Conservation (phyloP, 2,329 filamentous ascomycete genomes). For the Graphiopsis chlorocephala region DNA sequence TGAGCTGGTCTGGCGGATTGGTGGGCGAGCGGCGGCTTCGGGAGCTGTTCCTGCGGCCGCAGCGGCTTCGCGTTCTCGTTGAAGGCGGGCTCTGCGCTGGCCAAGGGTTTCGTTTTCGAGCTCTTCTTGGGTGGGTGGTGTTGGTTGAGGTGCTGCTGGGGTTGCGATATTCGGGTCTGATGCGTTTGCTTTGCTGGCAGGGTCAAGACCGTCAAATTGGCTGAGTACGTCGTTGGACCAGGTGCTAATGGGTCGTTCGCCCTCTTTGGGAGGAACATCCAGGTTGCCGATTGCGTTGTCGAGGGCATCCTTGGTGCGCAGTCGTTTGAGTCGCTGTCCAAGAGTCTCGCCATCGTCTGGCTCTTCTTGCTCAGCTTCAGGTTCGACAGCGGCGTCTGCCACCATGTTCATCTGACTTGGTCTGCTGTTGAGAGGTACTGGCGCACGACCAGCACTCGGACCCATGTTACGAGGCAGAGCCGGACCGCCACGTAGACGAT, state of each 20-base stretch:
- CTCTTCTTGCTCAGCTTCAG: conserved; percentile 31
- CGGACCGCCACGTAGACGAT: conserved; percentile 63
- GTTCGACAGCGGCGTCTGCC: conserved; percentile 13
- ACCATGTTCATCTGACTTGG: conserved; percentile 28
- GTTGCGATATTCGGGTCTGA: not conserved
- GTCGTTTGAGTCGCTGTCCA: conserved; percentile 61
- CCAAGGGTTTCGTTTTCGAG: conserved; percentile 75
- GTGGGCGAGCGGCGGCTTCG: conserved; percentile 43
- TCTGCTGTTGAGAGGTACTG: conserved; percentile 26
- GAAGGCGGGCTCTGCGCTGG: conserved; percentile 70
- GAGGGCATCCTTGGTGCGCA: conserved; percentile 58
- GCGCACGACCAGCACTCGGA: conserved; percentile 26
- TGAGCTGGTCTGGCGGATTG: conserved; percentile 47
- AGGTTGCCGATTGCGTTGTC: conserved; percentile 43
- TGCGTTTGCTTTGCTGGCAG: conserved; percentile 36
- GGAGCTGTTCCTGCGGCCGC: conserved; percentile 34
- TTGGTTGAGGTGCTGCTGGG: not conserved
- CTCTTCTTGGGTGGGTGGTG: conserved; percentile 25
- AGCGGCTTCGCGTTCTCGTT: conserved; percentile 60
- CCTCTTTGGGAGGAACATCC: conserved; percentile 22
- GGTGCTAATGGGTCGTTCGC: conserved; percentile 49
- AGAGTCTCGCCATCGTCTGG: conserved; percentile 62
- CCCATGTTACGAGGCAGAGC: conserved; percentile 28
- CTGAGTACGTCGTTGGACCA: conserved; percentile 69
- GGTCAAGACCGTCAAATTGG: conserved; percentile 57